phyloP scores from a whole-genome alignment of 2,329 filamentous ascomycete genomes.

The Cladophialophora immunda region DNA sequence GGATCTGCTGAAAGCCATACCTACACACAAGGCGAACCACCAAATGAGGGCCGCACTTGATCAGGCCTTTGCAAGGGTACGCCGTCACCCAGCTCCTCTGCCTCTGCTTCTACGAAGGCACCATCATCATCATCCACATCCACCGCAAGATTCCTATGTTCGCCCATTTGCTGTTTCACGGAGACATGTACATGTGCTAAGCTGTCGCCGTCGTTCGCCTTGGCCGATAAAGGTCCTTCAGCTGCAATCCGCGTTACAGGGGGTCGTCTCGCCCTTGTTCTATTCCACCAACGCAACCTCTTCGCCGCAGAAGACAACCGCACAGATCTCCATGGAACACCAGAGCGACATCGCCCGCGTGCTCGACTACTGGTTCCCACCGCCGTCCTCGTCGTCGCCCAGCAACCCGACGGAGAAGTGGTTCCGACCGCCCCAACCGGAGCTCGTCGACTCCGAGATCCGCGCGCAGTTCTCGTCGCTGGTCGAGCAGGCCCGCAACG shows the following conservation, averaged over 20 bases:
- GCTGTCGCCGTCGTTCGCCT: neutral
- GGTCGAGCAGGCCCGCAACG: slow-evolving; percentile 39
- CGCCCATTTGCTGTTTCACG: neutral
- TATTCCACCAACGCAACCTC: slow-evolving; percentile 15
- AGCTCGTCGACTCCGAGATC: slow-evolving; percentile 37
- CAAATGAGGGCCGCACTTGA: slow-evolving; percentile 22
- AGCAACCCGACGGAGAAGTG: slow-evolving; percentile 33
- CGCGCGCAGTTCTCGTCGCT: slow-evolving; percentile 35
- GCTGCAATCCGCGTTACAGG: slow-evolving; percentile 26
- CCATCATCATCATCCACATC: neutral
- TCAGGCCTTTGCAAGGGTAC: slow-evolving; percentile 33
- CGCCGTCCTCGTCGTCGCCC: slow-evolving; percentile 18
- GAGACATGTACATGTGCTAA: slow-evolving; percentile 18
- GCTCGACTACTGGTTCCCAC: slow-evolving; percentile 44
- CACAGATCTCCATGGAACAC: slow-evolving; percentile 12
- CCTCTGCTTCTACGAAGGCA: neutral
- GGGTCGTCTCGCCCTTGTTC: slow-evolving; percentile 16
- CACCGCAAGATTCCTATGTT: neutral
- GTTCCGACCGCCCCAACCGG: slow-evolving; percentile 28
- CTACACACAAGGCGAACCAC: neutral
- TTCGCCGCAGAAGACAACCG: neutral
- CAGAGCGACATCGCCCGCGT: slow-evolving; percentile 33
- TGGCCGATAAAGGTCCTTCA: slow-evolving; percentile 24
- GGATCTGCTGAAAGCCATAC: no score
- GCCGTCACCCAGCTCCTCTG: slow-evolving; percentile 10